Conservation (phyloP, 352 stramenopile species). For the Blastocystis sp. region DNA sequence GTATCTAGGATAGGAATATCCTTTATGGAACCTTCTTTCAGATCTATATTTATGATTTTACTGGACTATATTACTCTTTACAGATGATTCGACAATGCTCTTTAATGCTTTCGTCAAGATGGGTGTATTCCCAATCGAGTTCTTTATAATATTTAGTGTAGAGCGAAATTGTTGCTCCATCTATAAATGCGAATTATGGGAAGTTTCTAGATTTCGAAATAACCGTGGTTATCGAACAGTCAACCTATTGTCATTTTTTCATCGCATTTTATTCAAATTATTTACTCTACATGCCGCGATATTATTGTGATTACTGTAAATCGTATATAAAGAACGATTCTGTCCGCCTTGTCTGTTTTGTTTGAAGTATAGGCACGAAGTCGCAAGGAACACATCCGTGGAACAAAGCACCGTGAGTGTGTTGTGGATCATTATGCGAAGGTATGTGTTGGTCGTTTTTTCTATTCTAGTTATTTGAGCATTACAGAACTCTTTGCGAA, state of each 20-base stretch:
- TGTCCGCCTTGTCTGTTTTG: neutral
- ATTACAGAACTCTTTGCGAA: conserved; percentile 25
- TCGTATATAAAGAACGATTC: conserved; percentile 59
- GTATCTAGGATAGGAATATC: neutral
- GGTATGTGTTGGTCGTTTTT: neutral
- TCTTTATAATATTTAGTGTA: conserved; percentile 30
- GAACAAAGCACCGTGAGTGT: conserved; percentile 51
- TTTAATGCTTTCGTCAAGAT: neutral
- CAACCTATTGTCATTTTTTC: neutral
- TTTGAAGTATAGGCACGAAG: conserved; percentile 12
- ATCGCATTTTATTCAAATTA: neutral
- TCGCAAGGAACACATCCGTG: conserved; percentile 55
- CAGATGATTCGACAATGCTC: neutral
- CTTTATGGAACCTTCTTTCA: neutral
- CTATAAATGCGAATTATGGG: neutral
- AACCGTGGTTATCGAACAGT: neutral
- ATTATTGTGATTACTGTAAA: conserved; percentile 61
- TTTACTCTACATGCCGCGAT: conserved; percentile 3
- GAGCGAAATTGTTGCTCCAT: conserved; percentile 41
- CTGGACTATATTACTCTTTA: neutral
- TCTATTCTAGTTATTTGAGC: conserved; percentile 33
- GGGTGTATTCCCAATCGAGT: neutral
- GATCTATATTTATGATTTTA: neutral
- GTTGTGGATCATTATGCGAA: conserved; percentile 56
- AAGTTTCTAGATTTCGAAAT: neutral